Conservation (phyloP, 768 basidiomycete species). For the Hemileccinum impolitum region DNA sequence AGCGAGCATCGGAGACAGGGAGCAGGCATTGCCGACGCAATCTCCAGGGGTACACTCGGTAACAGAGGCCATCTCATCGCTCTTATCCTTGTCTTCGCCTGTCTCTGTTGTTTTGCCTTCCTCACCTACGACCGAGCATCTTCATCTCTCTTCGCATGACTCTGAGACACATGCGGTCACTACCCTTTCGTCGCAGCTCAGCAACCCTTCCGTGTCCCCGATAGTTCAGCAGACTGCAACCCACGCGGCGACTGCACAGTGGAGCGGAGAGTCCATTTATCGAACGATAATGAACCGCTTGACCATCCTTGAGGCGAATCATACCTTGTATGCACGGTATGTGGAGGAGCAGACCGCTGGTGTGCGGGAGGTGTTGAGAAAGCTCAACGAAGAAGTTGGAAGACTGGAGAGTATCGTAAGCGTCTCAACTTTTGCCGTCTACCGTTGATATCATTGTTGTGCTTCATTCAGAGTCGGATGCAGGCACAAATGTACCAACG, state of each 20-base stretch:
- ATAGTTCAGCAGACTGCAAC: conserved; percentile 2
- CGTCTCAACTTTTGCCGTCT: not conserved
- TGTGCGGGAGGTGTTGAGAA: conserved; percentile 68
- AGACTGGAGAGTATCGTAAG: conserved; percentile 72
- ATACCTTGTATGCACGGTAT: conserved; percentile 79
- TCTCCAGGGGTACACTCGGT: conserved; percentile 9
- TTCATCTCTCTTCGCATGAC: conserved; percentile 2
- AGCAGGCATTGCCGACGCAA: not conserved
- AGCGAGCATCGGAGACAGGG: not conserved
- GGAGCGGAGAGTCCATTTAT: conserved; percentile 85
- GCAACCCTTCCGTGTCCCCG: not conserved
- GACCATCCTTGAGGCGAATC: conserved; percentile 78
- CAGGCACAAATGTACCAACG: conserved; percentile 67
- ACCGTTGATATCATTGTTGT: not conserved
- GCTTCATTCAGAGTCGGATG: conserved; percentile 51
- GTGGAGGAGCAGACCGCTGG: conserved; percentile 84
- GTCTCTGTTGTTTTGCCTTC: conserved; percentile 1
- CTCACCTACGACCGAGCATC: not conserved
- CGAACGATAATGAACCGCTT: conserved; percentile 95
- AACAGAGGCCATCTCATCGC: conserved; percentile 24
- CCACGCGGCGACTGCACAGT: conserved; percentile 10
- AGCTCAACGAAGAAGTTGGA: conserved; percentile 76
- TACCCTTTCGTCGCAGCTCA: conserved; percentile 7
- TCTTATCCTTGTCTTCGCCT: conserved; percentile 8
- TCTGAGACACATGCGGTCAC: conserved; percentile 1